Conservation (phyloP, 1,284 basidiomycete species). For the Xanthoconium separans region DNA sequence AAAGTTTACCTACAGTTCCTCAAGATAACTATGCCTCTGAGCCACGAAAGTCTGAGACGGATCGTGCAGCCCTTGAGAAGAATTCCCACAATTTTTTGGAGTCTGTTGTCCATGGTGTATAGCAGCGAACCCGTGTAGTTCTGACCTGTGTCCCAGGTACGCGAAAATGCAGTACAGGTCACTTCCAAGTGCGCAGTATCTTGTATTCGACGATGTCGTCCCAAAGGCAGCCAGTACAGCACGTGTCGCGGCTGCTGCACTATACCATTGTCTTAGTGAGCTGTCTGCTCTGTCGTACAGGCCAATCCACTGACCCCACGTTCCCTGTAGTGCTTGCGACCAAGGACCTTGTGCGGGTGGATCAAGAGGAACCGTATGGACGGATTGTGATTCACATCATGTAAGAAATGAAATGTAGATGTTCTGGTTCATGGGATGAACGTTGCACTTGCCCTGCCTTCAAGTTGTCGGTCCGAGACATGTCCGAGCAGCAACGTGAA, state of each 20-base stretch:
- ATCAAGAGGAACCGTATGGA: conserved; percentile 56
- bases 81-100: conserved; percentile 78
- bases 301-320: not conserved
- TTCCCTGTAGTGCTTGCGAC: conserved; percentile 56
- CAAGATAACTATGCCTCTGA: conserved; percentile 40
- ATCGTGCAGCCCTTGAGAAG: conserved; percentile 60
- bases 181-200: conserved; percentile 44
- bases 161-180: conserved; percentile 70
- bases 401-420: conserved; percentile 22
- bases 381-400: conserved; percentile 35
- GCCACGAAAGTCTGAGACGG: conserved; percentile 53
- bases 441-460: not conserved
- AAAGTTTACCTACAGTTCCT: conserved; percentile 20
- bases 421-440: not conserved
- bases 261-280: conserved; percentile 79
- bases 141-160: conserved; percentile 48
- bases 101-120: conserved; percentile 39
- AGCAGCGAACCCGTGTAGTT: not conserved
- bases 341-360: conserved; percentile 56
- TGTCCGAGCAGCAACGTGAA: not conserved
- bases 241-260: conserved; percentile 73
- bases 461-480: conserved; percentile 5
- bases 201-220: conserved; percentile 65
- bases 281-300: conserved; percentile 1
- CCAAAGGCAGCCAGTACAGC: conserved; percentile 64